These are phyloP conservation scores for Aspergillus quadrilineatus DNA, from an alignment of 2,329 filamentous ascomycete species.

Conservation along the genomic window DNA sequence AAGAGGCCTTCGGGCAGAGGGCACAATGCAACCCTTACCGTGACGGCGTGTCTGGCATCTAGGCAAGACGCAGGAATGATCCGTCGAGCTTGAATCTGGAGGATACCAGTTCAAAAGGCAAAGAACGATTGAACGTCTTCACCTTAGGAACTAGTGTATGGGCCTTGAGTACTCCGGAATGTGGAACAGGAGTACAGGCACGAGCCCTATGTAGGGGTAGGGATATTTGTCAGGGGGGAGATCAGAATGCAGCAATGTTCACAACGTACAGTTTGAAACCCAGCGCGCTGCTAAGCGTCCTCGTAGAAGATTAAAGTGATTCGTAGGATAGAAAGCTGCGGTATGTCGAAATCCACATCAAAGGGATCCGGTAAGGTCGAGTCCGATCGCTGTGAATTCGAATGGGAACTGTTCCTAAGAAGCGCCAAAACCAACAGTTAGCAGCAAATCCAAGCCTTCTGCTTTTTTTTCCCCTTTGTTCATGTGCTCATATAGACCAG, in stretches of 20 bases:
- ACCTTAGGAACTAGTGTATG: constrained; percentile 38
- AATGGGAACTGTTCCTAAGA: constrained; percentile 22
- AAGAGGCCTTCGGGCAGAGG: constrained; percentile 41
- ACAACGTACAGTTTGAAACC: constrained; percentile 37
- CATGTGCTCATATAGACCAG: constrained; percentile 3
- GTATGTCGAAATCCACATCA: constrained; percentile 30
- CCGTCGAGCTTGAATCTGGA: constrained; percentile 36
- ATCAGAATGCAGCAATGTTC: constrained; percentile 30
- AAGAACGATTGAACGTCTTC: constrained; percentile 51
- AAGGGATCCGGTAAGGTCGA: constrained; percentile 25
- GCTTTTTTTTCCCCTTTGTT: neutral
- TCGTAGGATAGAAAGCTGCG: constrained; percentile 21
- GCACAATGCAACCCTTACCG: constrained; percentile 45
- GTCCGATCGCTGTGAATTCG: constrained; percentile 18
- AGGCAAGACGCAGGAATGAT: constrained; percentile 43
- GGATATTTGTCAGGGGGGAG: constrained; percentile 37
- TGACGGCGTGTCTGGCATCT: constrained; percentile 47
- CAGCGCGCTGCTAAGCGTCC: constrained; percentile 27
- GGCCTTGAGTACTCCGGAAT: constrained; percentile 39
- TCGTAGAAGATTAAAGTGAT: constrained; percentile 27
- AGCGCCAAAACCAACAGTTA: constrained; percentile 16
- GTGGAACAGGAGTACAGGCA: constrained; percentile 37
- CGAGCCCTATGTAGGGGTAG: constrained; percentile 43
- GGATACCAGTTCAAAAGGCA: constrained; percentile 39
- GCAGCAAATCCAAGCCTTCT: constrained; percentile 11